phyloP scores from a whole-genome alignment of 1,139 yeast genomes.

The Kazachstania sp. region DNA sequence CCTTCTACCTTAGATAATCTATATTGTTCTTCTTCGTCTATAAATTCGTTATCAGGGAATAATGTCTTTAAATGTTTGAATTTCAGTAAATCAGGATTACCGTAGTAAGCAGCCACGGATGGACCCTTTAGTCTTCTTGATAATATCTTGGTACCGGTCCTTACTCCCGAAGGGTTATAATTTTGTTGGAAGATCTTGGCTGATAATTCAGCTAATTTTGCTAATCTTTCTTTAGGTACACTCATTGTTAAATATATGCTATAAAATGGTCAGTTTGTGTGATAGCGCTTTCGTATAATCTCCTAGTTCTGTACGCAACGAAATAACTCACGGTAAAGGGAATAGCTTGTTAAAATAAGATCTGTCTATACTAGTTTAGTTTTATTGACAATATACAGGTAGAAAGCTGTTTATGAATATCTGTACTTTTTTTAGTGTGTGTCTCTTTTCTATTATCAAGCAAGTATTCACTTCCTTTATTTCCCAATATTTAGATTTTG shows the following conservation, averaged over 20 bases:
- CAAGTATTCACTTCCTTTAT: no score
- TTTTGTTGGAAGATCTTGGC: slow-evolving; percentile 55
- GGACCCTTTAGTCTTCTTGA: slow-evolving; percentile 72
- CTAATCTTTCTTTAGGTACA: slow-evolving; percentile 39
- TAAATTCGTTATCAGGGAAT: slow-evolving; percentile 50
- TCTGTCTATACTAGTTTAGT: no score
- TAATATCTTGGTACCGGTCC: slow-evolving; percentile 74
- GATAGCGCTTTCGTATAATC: background rate
- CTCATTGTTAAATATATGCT: slow-evolving; percentile 13
- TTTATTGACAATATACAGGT: no score
- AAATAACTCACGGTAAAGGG: no score
- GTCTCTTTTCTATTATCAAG: no score
- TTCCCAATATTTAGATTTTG: no score
- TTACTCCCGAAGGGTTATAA: slow-evolving; percentile 56
- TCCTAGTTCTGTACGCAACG: no score
- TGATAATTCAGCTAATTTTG: slow-evolving; percentile 48
- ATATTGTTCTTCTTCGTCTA: slow-evolving; percentile 68
- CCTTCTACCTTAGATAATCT: slow-evolving; percentile 56
- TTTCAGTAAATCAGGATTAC: slow-evolving; percentile 61
- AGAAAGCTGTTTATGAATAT: no score
- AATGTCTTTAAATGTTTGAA: slow-evolving; percentile 51
- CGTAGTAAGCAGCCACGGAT: slow-evolving; percentile 62
- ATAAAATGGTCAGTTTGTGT: background rate
- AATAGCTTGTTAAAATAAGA: no score
- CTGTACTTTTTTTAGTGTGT: no score